Evolutionary conservation across 331 rosid genomes (phyloP).

Genomic region (Quercus lobata): DNA sequence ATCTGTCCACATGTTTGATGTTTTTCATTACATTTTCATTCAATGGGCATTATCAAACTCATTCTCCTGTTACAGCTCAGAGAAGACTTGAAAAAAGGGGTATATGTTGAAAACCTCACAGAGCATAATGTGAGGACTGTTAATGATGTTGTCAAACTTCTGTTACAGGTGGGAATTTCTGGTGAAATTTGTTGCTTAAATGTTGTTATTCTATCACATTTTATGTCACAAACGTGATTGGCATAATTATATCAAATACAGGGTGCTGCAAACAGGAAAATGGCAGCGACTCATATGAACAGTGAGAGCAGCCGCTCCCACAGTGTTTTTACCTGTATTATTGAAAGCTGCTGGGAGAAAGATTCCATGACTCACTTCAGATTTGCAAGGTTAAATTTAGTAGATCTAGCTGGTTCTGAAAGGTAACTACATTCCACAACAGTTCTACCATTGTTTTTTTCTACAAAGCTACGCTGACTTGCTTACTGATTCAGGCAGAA

Average conservation of each 20-base stretch:
- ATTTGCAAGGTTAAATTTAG: constrained; percentile 91
- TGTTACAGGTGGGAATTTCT: constrained; percentile 60
- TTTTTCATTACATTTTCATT: neutral
- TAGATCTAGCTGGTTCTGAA: constrained; percentile 96
- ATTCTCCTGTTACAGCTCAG: constrained; percentile 60
- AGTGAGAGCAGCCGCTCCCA: constrained; percentile 95
- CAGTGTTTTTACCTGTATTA: constrained; percentile 91
- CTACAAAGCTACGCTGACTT: constrained; percentile 16
- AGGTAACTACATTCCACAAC: constrained; percentile 46
- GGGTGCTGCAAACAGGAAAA: constrained; percentile 93
- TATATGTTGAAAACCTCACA: constrained; percentile 83
- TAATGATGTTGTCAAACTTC: constrained; percentile 76
- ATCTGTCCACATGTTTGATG: constrained; percentile 17
- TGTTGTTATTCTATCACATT: constrained; percentile 1
- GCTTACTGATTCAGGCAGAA: constrained; percentile 66
- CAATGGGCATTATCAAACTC: constrained; percentile 1
- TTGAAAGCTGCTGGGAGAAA: constrained; percentile 91
- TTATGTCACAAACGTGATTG: constrained; percentile 16
- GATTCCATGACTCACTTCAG: constrained; percentile 84
- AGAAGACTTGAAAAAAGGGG: constrained; percentile 98
- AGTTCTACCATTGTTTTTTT: constrained; percentile 12
- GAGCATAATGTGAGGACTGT: constrained; percentile 68
- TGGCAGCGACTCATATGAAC: constrained; percentile 93
- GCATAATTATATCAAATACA: constrained; percentile 26
- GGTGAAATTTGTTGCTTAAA: neutral